Base-by-base conservation (phyloP, 768 basidiomycete species). In the Paxillus ammoniavirescens region DNA sequence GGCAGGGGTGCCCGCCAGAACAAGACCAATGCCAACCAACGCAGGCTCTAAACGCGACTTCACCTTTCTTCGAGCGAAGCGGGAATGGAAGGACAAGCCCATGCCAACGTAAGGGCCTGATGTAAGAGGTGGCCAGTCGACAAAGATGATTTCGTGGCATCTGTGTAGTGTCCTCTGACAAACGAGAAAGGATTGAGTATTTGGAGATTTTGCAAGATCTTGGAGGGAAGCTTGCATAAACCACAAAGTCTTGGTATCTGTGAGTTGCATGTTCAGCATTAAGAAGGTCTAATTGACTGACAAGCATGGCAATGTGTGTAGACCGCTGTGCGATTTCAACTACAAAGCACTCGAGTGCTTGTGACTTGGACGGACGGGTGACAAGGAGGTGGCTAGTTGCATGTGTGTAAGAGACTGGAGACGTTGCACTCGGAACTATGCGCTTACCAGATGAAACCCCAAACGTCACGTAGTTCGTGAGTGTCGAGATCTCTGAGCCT, bases 71-170 rank as follows among this genome's bases (percentile, higher is more conserved):
- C 79, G 77, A 31, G 73, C 64, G 52, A 83, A 77, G 35, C 78
- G 80, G 15, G 79, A 73, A 23, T 73, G 73, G 40, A 72, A 67
- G 36, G 83, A 78, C 14, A 81, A 67, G 61, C 72, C 73, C 60
- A 88, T 68, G 8, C 79, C 76, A 13, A 82, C 75, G 66, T 95
- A 95, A 1, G 92, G 89, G 3, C 83, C 77, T 9, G 78, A 71
- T 10, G 79, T 72, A 8, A 86, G 81, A 21, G 83, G 75, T 10
- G 93, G 84, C 33, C 89, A 77, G 70, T 98, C 92, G 44, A 85
- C 85, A 67, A 97, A 99, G 63, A 99, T 96, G 69, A 98, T 94
- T 73, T 94, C 89, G 72, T 98, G 95, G 65, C 95, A 95, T 68
- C 82, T 82, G 68, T 91, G 91, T 54, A 98, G 75, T 37, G 94